A percentile compares a stretch with the other conserved stretches of the same genome.
These are phyloP conservation scores for Hydnomerulius pinastri DNA, from an alignment of 768 basidiomycete species.

Conservation along the genomic window DNA sequence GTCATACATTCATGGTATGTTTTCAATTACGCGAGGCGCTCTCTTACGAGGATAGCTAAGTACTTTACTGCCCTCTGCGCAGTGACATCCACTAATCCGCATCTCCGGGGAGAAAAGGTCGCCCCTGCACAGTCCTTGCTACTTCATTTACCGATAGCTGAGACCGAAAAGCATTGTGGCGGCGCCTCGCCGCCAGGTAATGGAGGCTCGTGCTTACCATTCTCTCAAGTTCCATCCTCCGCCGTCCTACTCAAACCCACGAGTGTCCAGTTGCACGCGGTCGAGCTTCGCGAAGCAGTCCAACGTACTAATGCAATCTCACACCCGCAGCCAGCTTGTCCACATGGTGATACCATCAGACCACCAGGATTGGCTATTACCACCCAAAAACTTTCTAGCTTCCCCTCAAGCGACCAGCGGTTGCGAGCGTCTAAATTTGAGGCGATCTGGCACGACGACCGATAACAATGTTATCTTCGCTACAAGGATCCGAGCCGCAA, in stretches of 20 bases:
- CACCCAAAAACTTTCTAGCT: slow-evolving; percentile 10
- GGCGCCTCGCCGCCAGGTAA: neutral
- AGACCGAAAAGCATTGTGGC: neutral
- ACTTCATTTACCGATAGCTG: too few species aligned
- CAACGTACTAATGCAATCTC: neutral
- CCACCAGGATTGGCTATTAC: slow-evolving; percentile 8
- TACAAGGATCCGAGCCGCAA: slow-evolving; percentile 1
- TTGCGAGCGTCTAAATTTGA: slow-evolving; percentile 7
- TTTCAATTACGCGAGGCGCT: too few species aligned
- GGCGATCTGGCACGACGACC: slow-evolving; percentile 10
- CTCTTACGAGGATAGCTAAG: too few species aligned
- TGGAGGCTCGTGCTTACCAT: too few species aligned
- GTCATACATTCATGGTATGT: too few species aligned
- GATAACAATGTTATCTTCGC: slow-evolving; percentile 5
- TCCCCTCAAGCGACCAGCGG: slow-evolving; percentile 5
- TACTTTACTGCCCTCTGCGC: too few species aligned
- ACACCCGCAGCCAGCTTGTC: neutral
- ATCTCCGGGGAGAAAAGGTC: too few species aligned
- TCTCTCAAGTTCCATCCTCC: neutral
- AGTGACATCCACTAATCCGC: too few species aligned
- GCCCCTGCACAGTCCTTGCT: too few species aligned
- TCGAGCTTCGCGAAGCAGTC: slow-evolving; percentile 4
- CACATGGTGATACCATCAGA: slow-evolving; percentile 3
- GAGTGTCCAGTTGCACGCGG: neutral
- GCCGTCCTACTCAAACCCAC: slow-evolving; percentile 10